phyloP scores from a whole-genome alignment of 495 filamentous ascomycete genomes.

The Glarea lozoyensis region DNA sequence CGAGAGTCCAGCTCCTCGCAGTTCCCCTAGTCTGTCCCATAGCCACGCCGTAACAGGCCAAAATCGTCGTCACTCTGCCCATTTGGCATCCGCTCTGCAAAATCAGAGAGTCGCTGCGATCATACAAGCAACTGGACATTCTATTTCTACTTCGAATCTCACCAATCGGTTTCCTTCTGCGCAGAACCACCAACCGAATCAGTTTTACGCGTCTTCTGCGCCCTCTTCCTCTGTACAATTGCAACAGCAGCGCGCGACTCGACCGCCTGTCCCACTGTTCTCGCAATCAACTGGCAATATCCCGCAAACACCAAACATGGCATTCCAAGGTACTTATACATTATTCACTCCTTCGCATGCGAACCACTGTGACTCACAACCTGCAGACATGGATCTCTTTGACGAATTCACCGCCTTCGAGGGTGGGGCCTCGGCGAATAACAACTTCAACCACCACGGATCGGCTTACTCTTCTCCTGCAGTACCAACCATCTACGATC shows the following conservation, averaged over 20 bases:
- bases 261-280: conserved; percentile 46
- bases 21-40: conserved; percentile 38
- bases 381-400: conserved; percentile 41
- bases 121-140: conserved; percentile 49
- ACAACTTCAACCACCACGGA: conserved; percentile 14
- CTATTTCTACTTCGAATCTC: conserved; percentile 45
- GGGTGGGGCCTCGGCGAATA: conserved; percentile 32
- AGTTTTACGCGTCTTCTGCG: conserved; percentile 47
- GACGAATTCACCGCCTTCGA: conserved; percentile 34
- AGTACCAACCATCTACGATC: conserved; percentile 36
- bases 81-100: conserved; percentile 32
- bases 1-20: conserved; percentile 25
- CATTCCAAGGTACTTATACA: conserved; percentile 32
- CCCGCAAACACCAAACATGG: conserved; percentile 30
- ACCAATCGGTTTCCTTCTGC: conserved; percentile 45
- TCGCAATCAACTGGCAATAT: conserved; percentile 36
- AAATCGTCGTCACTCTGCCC: conserved; percentile 32
- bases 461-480: conserved; percentile 39
- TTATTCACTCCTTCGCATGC: conserved; percentile 8
- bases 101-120: conserved; percentile 51
- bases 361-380: conserved; percentile 20
- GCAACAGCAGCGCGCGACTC: conserved; percentile 34
- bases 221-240: conserved; percentile 35
- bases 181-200: conserved; percentile 27
- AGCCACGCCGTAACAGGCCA: conserved; percentile 29